These are phyloP conservation scores for Penicillium cataractarum DNA, from an alignment of 495 filamentous ascomycete species.

Conservation along the genomic window DNA sequence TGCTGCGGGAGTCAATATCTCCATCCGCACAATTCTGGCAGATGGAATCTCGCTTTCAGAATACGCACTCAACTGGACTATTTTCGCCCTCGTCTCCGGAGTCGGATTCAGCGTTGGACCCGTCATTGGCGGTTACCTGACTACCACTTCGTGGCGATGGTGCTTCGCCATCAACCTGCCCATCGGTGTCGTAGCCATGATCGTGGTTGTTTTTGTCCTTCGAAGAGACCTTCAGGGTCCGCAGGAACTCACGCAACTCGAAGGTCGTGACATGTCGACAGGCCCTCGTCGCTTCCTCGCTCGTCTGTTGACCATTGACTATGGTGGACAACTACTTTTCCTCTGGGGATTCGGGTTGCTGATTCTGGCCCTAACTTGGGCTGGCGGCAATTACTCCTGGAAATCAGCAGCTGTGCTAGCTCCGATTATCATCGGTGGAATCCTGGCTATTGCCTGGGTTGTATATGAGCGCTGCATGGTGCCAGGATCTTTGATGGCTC, in stretches of 20 bases:
- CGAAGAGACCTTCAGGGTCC: conserved; percentile 37
- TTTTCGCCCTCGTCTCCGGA: conserved; percentile 55
- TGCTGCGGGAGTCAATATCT: conserved; percentile 56
- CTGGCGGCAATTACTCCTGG: conserved; percentile 60
- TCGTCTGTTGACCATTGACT: conserved; percentile 56
- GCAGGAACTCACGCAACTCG: conserved; percentile 25
- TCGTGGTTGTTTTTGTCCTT: conserved; percentile 33
- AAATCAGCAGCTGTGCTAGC: conserved; percentile 49
- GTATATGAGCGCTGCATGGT: conserved; percentile 59
- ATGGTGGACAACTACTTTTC: conserved; percentile 58
- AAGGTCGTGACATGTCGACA: conserved; percentile 6
- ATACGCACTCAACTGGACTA: conserved; percentile 59
- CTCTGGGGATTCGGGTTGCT: conserved; percentile 61
- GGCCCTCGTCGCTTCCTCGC: conserved; percentile 24
- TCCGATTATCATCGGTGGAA: conserved; percentile 52
- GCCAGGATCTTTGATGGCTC: conserved; percentile 45
- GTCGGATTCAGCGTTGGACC: conserved; percentile 58
- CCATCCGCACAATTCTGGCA: conserved; percentile 57
- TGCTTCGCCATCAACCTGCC: conserved; percentile 55
- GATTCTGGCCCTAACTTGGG: conserved; percentile 63
- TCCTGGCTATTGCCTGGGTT: conserved; percentile 52
- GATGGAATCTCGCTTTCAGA: conserved; percentile 60
- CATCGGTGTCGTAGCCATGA: conserved; percentile 35
- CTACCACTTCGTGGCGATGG: conserved; percentile 56
- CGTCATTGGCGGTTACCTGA: conserved; percentile 50